phyloP scores from a whole-genome alignment of 2,329 filamentous ascomycete genomes.

The Xylaria sp. region DNA sequence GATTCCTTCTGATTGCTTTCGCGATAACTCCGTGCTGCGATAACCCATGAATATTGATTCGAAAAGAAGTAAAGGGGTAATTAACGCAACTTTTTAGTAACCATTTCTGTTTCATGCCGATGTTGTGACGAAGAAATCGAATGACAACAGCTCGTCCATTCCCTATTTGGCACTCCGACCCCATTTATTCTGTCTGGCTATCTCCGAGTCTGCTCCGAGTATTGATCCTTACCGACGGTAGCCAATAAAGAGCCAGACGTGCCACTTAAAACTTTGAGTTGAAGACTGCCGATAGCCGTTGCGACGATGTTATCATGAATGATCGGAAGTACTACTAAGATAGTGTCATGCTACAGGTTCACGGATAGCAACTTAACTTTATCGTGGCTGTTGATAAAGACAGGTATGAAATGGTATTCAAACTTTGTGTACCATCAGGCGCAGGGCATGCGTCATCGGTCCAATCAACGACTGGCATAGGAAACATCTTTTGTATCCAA shows the following conservation, averaged over 20 bases:
- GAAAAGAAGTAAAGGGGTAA: not conserved
- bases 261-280: not conserved
- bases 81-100: conserved; percentile 15
- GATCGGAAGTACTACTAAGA: not conserved
- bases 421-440: too few species aligned
- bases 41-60: not conserved
- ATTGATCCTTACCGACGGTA: not conserved
- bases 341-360: not conserved
- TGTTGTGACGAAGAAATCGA: conserved; percentile 12
- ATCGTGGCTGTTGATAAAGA: not conserved
- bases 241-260: not conserved
- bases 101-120: not conserved
- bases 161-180: conserved; percentile 14
- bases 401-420: too few species aligned
- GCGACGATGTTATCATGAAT: not conserved
- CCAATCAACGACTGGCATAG: not conserved
- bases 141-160: conserved; percentile 26
- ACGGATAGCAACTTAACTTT: too few species aligned
- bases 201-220: too few species aligned
- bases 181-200: not conserved
- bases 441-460: conserved; percentile 15
- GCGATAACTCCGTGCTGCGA: not conserved
- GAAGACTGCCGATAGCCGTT: not conserved
- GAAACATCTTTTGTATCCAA: not conserved
- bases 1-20: too few species aligned